These are phyloP conservation scores for Claviceps sp. DNA, from an alignment of 2,329 filamentous ascomycete species.

Conservation along the genomic window DNA sequence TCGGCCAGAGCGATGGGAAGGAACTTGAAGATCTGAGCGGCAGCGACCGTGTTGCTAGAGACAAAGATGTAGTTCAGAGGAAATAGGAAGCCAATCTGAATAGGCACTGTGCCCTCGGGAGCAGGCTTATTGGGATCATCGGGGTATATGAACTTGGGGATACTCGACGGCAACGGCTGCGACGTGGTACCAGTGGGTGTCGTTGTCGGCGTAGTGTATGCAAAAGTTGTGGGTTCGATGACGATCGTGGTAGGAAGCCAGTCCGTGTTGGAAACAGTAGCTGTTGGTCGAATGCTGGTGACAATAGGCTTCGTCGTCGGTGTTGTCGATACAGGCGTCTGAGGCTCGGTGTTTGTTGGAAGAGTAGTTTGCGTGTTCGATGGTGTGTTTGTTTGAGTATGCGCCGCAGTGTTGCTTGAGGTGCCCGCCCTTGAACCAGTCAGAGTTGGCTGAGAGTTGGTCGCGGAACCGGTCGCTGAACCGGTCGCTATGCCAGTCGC, in stretches of 20 bases:
- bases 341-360: slow-evolving; percentile 8
- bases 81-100: slow-evolving; percentile 76
- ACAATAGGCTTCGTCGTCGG: slow-evolving; percentile 10
- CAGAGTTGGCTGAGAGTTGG: not conserved
- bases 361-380: not conserved
- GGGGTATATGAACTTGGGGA: slow-evolving; percentile 67
- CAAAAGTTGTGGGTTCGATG: slow-evolving; percentile 32
- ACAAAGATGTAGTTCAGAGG: slow-evolving; percentile 78
- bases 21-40: slow-evolving; percentile 72
- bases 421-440: slow-evolving; percentile 7
- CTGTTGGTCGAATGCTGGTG: slow-evolving; percentile 29
- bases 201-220: slow-evolving; percentile 17
- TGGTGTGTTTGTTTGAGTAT: too few species aligned
- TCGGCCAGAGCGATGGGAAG: slow-evolving; percentile 59
- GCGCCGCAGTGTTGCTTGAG: slow-evolving; percentile 4
- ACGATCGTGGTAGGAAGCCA: slow-evolving; percentile 50
- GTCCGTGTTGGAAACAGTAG: slow-evolving; percentile 28
- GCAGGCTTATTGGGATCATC: slow-evolving; percentile 36
- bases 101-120: slow-evolving; percentile 53
- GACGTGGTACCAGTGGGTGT: slow-evolving; percentile 27
- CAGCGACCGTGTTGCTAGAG: slow-evolving; percentile 53
- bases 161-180: slow-evolving; percentile 46
- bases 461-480: not conserved
- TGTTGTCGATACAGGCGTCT: slow-evolving; percentile 4
- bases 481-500: slow-evolving; percentile 1